Evolutionary conservation across 345 rosid species (phyloP), one percentile per base, ranked within the genome.

Genomic region (Corymbia maculata): DNA sequence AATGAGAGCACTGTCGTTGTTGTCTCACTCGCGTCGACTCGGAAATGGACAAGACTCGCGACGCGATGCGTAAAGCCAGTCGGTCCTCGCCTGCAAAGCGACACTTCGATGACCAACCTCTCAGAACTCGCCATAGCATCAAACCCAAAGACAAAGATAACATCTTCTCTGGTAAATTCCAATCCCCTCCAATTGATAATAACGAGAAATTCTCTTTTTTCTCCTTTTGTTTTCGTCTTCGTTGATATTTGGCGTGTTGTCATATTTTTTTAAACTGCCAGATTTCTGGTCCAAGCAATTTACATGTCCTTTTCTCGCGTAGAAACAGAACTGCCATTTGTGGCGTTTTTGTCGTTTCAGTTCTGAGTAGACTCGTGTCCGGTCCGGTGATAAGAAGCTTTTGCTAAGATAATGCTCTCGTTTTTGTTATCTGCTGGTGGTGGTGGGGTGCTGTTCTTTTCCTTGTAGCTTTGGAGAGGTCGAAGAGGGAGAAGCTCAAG

Each of bases 11-110:
- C 49, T 51, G 82, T 55, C 50, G 86, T 86, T 88, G 85, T 45
- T 85, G 70, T 82, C 59, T 87, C 82, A n/a, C 59, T 87, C 86
- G 87, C 88, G 84, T 75, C 84, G 28, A 42, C 90, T 84, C 80
- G 88, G 94, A 92, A 89, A 96, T 94, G 95, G 95, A 96, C 94
- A 95, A 90, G 92, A 89, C 90, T 90, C 90, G 92, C 86, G 96
- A 95, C 93, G 88, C 90, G 94, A 94, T 42, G 84, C 84, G 84
- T 75, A 75, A 75, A 22, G 49, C 84, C 49, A 42, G 91, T 92
- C 94, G 95, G 93, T 89, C 93, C 86, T 90, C 79, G 52, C 85
- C 80, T 66, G 79, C 94, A 55, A 80, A 84, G 53, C 92, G 93
- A 88, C 93, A 92, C 86, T 89, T 89, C 89, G 91, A 93, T 91